Evolutionary conservation across 371 early-diverging fungal genomes (phyloP).

Genomic region (Dichotomocladium elegans): DNA sequence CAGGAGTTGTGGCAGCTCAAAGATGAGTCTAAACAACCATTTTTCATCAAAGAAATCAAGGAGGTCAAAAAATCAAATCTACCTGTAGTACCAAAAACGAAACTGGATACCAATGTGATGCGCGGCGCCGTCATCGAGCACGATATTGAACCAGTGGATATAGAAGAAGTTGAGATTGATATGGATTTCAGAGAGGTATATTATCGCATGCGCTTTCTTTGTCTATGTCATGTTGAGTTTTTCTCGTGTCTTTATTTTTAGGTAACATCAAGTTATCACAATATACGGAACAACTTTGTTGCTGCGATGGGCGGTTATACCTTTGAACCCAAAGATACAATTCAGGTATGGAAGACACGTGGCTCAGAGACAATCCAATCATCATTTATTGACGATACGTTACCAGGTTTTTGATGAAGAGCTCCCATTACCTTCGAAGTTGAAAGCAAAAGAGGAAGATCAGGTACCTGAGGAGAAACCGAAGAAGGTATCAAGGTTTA

Average conservation of each 20-base stretch:
- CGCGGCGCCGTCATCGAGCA: constrained; percentile 52
- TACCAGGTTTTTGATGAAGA: constrained; percentile 45
- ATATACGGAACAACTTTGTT: constrained; percentile 25
- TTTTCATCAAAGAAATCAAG: background rate
- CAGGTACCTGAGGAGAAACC: constrained; percentile 21
- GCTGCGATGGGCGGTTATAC: constrained; percentile 37
- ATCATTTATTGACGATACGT: too few relatives aligned
- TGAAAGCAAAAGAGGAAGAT: constrained; percentile 5
- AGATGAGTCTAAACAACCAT: constrained; percentile 9
- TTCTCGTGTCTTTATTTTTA: background rate
- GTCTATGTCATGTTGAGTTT: background rate
- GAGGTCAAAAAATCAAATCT: background rate
- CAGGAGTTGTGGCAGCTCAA: constrained; percentile 24
- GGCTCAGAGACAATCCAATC: too few relatives aligned
- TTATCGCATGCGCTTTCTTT: too few relatives aligned
- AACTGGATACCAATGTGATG: constrained; percentile 50
- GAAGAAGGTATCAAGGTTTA: constrained; percentile 42
- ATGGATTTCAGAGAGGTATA: constrained; percentile 55
- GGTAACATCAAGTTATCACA: constrained; percentile 26
- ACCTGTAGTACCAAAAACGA: constrained; percentile 1
- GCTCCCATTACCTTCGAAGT: constrained; percentile 24
- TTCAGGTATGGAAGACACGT: constrained; percentile 21
- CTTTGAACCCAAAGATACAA: constrained; percentile 37
- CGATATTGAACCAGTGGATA: constrained; percentile 45
- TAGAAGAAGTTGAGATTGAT: constrained; percentile 53